These are phyloP conservation scores for Fraxinus cuspidata DNA, from an alignment of 257 asterid species.

Conservation along the genomic window DNA sequence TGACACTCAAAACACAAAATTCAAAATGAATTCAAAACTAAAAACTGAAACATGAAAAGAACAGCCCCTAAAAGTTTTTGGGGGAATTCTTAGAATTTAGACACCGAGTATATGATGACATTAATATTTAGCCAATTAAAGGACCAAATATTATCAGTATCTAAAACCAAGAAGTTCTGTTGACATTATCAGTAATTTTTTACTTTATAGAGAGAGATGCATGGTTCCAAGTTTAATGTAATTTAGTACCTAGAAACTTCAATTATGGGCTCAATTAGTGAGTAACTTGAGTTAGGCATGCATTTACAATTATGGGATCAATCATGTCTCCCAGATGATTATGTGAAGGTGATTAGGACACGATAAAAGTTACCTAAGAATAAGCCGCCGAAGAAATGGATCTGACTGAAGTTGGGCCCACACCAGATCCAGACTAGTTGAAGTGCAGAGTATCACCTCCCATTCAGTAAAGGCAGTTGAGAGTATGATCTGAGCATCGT, in stretches of 20 bases:
- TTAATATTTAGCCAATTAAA: slow-evolving; percentile 4
- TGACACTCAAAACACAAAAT: too few species aligned
- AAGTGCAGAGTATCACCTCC: slow-evolving; percentile 89
- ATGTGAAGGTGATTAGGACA: slow-evolving; percentile 13
- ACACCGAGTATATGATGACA: neutral
- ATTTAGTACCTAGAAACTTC: slow-evolving; percentile 1
- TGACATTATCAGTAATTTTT: neutral
- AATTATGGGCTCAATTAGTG: neutral
- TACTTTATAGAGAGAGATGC: neutral
- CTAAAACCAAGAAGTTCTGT: neutral
- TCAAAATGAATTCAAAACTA: too few species aligned
- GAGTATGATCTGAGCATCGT: slow-evolving; percentile 54
- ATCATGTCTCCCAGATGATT: neutral
- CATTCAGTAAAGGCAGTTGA: slow-evolving; percentile 79
- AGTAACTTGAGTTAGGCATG: neutral
- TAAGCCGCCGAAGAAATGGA: slow-evolving; percentile 80
- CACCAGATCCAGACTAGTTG: slow-evolving; percentile 70
- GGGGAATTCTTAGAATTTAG: neutral
- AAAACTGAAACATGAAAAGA: too few species aligned
- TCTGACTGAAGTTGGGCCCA: slow-evolving; percentile 94
- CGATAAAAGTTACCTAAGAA: slow-evolving; percentile 60
- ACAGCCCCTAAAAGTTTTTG: neutral
- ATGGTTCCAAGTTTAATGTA: neutral
- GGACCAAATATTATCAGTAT: neutral
- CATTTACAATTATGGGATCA: slow-evolving; percentile 1